Evolutionary conservation across 805 yeast genomes (phyloP).

Genomic region (Teunomyces aglyptinius): DNA sequence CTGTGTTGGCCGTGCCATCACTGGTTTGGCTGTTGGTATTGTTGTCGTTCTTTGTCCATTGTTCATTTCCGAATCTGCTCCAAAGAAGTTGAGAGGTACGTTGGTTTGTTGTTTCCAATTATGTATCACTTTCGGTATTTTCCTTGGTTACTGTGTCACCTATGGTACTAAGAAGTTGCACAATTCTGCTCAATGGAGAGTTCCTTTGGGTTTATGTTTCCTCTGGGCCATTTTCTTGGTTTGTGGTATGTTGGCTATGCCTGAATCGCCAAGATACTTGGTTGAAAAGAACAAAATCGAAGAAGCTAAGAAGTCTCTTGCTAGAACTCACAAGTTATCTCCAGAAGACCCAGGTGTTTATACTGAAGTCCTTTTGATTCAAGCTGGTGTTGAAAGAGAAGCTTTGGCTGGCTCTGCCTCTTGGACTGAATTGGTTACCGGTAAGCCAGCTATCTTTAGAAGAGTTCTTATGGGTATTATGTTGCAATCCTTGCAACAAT

Average conservation of each 20-base stretch:
- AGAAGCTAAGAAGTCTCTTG: conserved; percentile 26
- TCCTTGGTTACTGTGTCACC: conserved; percentile 26
- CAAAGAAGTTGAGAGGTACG: conserved; percentile 28
- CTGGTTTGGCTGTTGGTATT: conserved; percentile 29
- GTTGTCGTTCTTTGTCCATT: conserved; percentile 25
- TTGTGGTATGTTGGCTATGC: conserved; percentile 26
- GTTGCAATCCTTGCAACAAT: conserved; percentile 50
- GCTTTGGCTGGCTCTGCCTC: conserved; percentile 25
- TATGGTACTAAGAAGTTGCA: conserved; percentile 23
- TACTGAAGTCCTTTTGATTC: conserved; percentile 25
- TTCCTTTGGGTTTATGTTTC: conserved; percentile 28
- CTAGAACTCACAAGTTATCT: conserved; percentile 23
- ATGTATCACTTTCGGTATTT: conserved; percentile 26
- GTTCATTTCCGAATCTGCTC: conserved; percentile 27
- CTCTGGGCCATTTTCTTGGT: conserved; percentile 26
- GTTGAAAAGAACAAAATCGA: conserved; percentile 22
- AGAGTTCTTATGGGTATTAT: conserved; percentile 24
- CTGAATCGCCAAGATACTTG: conserved; percentile 28
- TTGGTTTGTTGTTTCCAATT: conserved; percentile 29
- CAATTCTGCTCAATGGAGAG: conserved; percentile 27
- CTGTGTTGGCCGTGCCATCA: conserved; percentile 24
- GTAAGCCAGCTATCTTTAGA: conserved; percentile 26
- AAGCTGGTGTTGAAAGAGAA: conserved; percentile 30
- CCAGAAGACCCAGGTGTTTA: conserved; percentile 24
- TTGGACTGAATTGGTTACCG: conserved; percentile 25